These are phyloP conservation scores for Serendipita vermifera DNA, from an alignment of 768 basidiomycete species.

Conservation along the genomic window DNA sequence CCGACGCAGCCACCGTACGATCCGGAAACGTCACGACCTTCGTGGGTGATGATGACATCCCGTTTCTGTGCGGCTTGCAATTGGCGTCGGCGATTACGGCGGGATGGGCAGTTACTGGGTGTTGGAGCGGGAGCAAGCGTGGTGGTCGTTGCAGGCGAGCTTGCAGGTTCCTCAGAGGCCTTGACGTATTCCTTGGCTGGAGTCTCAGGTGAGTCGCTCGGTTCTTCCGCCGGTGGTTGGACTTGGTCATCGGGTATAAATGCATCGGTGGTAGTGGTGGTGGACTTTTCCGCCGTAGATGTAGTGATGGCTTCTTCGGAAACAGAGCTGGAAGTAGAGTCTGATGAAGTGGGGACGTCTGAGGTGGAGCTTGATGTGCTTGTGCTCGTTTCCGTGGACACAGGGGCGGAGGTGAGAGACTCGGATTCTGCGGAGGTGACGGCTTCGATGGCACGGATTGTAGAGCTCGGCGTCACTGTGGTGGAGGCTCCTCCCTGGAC, in stretches of 20 bases:
- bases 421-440: no score
- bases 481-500: neutral
- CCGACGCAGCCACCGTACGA: constrained; percentile 6
- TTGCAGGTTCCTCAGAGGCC: no score
- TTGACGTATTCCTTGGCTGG: no score
- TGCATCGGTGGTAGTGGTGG: neutral
- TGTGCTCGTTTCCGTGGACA: neutral
- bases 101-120: neutral
- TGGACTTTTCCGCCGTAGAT: neutral
- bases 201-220: no score
- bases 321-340: neutral
- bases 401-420: no score
- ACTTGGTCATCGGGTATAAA: no score
- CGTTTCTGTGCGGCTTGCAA: neutral
- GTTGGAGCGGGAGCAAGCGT: neutral
- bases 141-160: neutral
- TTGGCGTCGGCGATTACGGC: neutral
- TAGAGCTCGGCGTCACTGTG: no score
- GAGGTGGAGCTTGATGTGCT: neutral
- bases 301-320: neutral
- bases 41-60: constrained; percentile 1
- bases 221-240: no score
- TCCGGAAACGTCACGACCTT: neutral
- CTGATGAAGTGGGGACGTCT: neutral
- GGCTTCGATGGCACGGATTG: no score